These are phyloP conservation scores for Hypomyces perniciosus DNA, from an alignment of 2,329 filamentous ascomycete species.

Conservation along the genomic window DNA sequence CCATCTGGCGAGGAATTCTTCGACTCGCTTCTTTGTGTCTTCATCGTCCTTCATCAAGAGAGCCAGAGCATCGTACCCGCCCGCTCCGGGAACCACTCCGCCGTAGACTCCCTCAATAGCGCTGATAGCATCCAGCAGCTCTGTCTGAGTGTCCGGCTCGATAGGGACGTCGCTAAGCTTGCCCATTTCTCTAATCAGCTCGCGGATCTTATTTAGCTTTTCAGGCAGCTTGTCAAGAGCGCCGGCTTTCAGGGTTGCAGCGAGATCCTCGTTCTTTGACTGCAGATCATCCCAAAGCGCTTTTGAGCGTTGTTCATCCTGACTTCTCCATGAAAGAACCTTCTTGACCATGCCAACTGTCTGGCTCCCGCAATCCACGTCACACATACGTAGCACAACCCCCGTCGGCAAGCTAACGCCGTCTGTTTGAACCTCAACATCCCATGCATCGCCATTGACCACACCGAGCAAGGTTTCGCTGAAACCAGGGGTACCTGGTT, in stretches of 20 bases:
- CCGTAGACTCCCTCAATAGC: conserved; percentile 73
- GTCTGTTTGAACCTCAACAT: conserved; percentile 67
- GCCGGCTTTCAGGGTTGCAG: conserved; percentile 52
- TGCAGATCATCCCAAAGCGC: conserved; percentile 72
- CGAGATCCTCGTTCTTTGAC: conserved; percentile 64
- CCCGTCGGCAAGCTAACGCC: conserved; percentile 65
- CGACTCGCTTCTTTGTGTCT: conserved; percentile 54
- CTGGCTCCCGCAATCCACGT: conserved; percentile 89
- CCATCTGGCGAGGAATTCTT: conserved; percentile 61
- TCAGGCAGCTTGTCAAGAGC: conserved; percentile 36
- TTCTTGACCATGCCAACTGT: conserved; percentile 95
- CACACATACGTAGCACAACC: conserved; percentile 81
- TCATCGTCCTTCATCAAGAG: conserved; percentile 70
- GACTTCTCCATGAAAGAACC: conserved; percentile 73
- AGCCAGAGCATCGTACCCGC: conserved; percentile 85
- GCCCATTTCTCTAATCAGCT: conserved; percentile 72
- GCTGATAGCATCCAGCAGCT: conserved; percentile 71
- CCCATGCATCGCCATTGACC: conserved; percentile 68
- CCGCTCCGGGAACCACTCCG: conserved; percentile 89
- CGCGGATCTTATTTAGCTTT: conserved; percentile 48
- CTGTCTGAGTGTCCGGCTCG: conserved; percentile 80
- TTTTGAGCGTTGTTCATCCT: conserved; percentile 58
- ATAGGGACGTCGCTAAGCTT: conserved; percentile 70
- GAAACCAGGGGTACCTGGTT: conserved; percentile 62
- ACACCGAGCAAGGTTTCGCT: conserved; percentile 55